phyloP scores from a whole-genome alignment of 164 flowering plant species.

The Aristolochia californica region DNA sequence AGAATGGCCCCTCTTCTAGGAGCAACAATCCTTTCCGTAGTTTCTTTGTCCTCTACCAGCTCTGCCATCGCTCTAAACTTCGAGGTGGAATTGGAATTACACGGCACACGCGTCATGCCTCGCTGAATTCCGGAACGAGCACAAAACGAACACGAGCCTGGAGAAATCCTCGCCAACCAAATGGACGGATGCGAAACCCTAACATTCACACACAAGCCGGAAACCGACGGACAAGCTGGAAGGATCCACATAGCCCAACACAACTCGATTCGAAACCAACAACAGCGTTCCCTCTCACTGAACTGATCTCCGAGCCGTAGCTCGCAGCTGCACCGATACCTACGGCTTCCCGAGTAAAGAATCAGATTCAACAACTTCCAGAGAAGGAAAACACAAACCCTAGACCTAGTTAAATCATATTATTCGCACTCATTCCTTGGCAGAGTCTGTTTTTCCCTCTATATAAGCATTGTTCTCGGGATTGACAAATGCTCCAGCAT shows the following conservation, averaged over 20 bases:
- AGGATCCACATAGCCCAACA: slow-evolving; percentile 11
- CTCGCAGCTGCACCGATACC: not conserved
- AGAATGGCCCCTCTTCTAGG: slow-evolving; percentile 1
- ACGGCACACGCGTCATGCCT: slow-evolving; percentile 3
- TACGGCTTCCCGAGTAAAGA: no score
- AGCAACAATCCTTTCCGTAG: slow-evolving; percentile 4
- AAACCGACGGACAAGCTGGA: slow-evolving; percentile 13
- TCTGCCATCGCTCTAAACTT: slow-evolving; percentile 26
- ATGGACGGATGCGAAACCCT: slow-evolving; percentile 12
- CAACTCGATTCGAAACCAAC: not conserved
- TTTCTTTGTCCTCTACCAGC: slow-evolving; percentile 25
- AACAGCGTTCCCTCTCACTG: not conserved
- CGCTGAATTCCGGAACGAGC: slow-evolving; percentile 4
- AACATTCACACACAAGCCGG: slow-evolving; percentile 8
- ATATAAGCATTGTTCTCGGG: no score
- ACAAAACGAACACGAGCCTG: slow-evolving; percentile 1
- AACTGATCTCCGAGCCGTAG: not conserved
- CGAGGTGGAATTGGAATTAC: not conserved
- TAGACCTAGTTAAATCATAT: not conserved
- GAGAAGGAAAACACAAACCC: not conserved
- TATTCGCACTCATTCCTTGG: no score
- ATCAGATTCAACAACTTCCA: no score
- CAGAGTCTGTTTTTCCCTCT: no score
- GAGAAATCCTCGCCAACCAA: not conserved
- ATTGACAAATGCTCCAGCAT: no score